These are phyloP conservation scores for Didymella pomorum DNA, from an alignment of 2,329 filamentous ascomycete species.

Conservation along the genomic window DNA sequence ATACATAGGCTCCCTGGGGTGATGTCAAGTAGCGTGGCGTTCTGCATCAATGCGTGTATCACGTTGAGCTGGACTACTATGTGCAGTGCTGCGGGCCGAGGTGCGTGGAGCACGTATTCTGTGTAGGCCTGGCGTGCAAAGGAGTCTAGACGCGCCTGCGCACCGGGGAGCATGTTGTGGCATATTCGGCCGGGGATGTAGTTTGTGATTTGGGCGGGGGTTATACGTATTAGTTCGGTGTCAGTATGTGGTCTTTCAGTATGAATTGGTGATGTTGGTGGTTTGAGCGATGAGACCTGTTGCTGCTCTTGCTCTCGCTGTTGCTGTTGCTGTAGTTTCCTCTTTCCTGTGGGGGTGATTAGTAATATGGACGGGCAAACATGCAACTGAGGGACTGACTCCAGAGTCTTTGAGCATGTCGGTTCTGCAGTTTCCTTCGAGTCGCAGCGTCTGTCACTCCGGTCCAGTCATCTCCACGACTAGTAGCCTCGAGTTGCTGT, in stretches of 20 bases:
- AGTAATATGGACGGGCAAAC: background rate
- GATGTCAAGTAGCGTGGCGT: background rate
- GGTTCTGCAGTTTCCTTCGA: conserved; percentile 3
- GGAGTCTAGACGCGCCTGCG: background rate
- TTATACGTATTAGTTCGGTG: background rate
- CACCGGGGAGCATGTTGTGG: conserved; percentile 4
- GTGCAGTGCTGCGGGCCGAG: conserved; percentile 1
- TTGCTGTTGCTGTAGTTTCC: background rate
- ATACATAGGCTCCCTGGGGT: background rate
- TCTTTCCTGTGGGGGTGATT: background rate
- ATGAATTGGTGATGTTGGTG: background rate
- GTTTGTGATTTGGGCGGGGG: background rate
- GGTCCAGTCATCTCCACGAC: conserved; percentile 2
- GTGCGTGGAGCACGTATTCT: conserved; percentile 5
- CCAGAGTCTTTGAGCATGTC: background rate
- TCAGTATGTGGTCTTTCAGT: background rate
- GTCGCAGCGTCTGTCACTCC: background rate
- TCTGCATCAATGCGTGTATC: conserved; percentile 8
- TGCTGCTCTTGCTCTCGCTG: background rate
- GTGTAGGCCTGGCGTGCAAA: conserved; percentile 4
- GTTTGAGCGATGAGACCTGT: background rate
- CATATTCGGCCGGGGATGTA: conserved; percentile 4
- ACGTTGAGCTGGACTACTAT: conserved; percentile 8
- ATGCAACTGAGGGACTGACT: background rate
- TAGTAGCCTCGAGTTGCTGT: conserved; percentile 1